A percentile compares a stretch with the other conserved stretches of the same genome.
These are phyloP conservation scores for Phytophthora tentaculata DNA, from an alignment of 352 stramenopile genomes.

Conservation along the genomic window DNA sequence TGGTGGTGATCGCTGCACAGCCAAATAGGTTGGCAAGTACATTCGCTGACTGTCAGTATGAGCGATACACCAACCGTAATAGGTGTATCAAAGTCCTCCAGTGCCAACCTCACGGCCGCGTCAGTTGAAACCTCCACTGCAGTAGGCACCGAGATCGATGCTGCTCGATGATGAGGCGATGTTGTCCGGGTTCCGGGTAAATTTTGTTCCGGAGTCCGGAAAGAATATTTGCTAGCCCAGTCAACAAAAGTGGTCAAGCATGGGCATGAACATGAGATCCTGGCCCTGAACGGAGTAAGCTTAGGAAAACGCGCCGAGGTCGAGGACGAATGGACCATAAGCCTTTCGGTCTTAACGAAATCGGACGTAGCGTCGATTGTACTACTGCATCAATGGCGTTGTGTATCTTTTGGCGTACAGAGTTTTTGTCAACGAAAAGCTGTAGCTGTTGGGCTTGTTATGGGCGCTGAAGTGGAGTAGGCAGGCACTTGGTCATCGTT, in stretches of 20 bases:
- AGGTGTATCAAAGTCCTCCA: slow-evolving; percentile 49
- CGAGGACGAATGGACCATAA: slow-evolving; percentile 47
- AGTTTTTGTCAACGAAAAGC: too few species aligned
- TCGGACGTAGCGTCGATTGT: slow-evolving; percentile 23
- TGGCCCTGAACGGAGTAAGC: slow-evolving; percentile 47
- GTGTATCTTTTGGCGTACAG: slow-evolving; percentile 48
- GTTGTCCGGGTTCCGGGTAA: slow-evolving; percentile 46
- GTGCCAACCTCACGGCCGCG: slow-evolving; percentile 40
- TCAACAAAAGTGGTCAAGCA: slow-evolving; percentile 51
- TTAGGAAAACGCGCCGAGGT: slow-evolving; percentile 51
- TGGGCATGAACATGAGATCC: slow-evolving; percentile 56
- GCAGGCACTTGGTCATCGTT: slow-evolving; percentile 18
- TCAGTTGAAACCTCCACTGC: slow-evolving; percentile 42
- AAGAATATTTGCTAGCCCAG: slow-evolving; percentile 43
- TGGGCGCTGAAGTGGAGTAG: neutral
- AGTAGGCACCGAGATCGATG: slow-evolving; percentile 47
- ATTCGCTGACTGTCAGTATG: slow-evolving; percentile 31
- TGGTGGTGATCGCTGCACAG: slow-evolving; percentile 44
- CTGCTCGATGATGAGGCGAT: slow-evolving; percentile 45
- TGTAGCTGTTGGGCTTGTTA: too few species aligned
- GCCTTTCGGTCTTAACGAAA: slow-evolving; percentile 30
- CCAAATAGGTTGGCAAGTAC: slow-evolving; percentile 40
- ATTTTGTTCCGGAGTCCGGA: too few species aligned
- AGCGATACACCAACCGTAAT: slow-evolving; percentile 43
- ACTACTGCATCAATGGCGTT: slow-evolving; percentile 34